Conservation (phyloP, 2,329 filamentous ascomycete genomes). For the Aureobasidium mangrovei region DNA sequence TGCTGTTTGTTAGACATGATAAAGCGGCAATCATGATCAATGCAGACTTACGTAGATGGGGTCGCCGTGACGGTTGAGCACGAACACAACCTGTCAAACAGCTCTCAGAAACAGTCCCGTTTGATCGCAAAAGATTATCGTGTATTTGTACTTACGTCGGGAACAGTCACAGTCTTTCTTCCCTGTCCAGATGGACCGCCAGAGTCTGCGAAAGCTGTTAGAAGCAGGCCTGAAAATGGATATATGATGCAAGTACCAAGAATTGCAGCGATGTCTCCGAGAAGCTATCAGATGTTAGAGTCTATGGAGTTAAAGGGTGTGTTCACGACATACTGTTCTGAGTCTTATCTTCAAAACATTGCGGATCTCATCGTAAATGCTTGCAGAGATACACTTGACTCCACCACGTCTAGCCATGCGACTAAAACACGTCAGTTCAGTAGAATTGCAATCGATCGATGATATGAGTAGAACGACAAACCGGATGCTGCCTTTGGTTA, state of each 20-base stretch:
- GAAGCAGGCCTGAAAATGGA: too few species aligned
- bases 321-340: slow-evolving; percentile 42
- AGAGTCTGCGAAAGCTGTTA: background rate
- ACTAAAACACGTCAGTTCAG: slow-evolving; percentile 27
- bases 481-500: slow-evolving; percentile 11
- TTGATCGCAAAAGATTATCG: too few species aligned
- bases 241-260: slow-evolving; percentile 14
- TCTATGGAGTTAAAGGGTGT: background rate
- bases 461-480: background rate
- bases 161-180: slow-evolving; percentile 53
- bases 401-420: slow-evolving; percentile 67
- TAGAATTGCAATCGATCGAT: too few species aligned
- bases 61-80: slow-evolving; percentile 36
- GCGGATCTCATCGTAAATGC: slow-evolving; percentile 56
- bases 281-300: slow-evolving; percentile 12
- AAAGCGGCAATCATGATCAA: too few species aligned
- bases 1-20: background rate
- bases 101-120: too few species aligned
- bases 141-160: slow-evolving; percentile 40
- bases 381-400: slow-evolving; percentile 60
- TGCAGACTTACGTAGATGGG: slow-evolving; percentile 42
- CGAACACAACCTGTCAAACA: slow-evolving; percentile 40
- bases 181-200: slow-evolving; percentile 23
- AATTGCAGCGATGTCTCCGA: slow-evolving; percentile 22
- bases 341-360: slow-evolving; percentile 46